Base-by-base conservation (phyloP, 139 green algal genomes). In the Bryopsis sp. region DNA sequence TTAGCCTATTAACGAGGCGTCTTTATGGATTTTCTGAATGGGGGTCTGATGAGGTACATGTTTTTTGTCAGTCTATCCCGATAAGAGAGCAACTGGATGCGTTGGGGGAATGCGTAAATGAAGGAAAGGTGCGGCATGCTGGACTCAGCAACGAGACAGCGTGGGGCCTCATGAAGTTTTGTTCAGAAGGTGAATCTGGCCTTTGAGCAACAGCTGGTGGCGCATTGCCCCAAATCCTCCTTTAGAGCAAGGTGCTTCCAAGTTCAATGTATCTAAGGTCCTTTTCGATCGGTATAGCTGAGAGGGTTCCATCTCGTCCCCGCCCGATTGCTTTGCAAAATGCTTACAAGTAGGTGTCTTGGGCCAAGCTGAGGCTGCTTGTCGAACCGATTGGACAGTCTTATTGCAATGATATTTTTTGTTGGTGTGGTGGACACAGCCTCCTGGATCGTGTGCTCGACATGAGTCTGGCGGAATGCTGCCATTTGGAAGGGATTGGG, bases 81-180 rank as follows among this genome's bases (percentile, higher is more conserved):
- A 35, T 96, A 31, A 81, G 93, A 74, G 90, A 95, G 63, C 90
- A 95, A 77, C 67, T 95, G 47, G 77, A 79, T 15, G 90, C 84
- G 15, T 47, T 93, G 63, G 69, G 47, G 2, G 4, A n/a, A 34
- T 82, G 80, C 15, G 70, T 86, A 47, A 26, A 37, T n/a, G 74
- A 75, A 1, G 87, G 87, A 54, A 92, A 92, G 76, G 72, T 92
- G 4, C 63, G 73, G 11, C 48, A 86, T 15, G 65, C 92, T 29
- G 90, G 90, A 0, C 79, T 97, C 1, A 92, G 83, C 82, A 97
- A 97, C 72, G 90, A 97, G 77, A 96, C 90, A 33, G 69, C 90
- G 0, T 96, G 82, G 68, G 90, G 90, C 2, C 64, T 97, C 34
- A 83, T 79, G 65, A 58, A 69, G 39, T 82, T 80, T 48, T 80